A percentile compares a stretch with the other conserved stretches of the same genome.
Conservation (phyloP, 495 filamentous ascomycete species). For the Xylaria intraflava region DNA sequence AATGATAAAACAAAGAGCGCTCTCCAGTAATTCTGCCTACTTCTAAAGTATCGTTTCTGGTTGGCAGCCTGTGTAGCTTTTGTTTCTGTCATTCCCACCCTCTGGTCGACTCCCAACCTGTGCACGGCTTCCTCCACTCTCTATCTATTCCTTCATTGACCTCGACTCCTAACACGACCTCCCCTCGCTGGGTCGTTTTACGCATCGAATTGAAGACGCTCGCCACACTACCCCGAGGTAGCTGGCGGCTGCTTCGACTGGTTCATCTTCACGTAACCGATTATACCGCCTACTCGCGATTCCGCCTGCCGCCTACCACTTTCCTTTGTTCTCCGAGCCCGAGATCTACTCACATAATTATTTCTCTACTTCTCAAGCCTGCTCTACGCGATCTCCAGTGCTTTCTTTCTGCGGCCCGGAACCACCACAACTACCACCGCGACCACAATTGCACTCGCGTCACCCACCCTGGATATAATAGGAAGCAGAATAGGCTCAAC, state of each 20-base stretch:
- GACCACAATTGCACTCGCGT: not conserved
- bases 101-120: not conserved
- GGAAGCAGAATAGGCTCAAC: not conserved
- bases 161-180: not conserved
- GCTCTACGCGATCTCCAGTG: not conserved
- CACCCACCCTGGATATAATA: constrained; percentile 3
- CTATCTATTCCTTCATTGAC: not conserved
- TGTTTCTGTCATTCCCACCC: not conserved
- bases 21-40: not conserved
- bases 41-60: not conserved
- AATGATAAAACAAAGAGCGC: not conserved
- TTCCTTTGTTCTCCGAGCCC: not conserved
- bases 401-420: not conserved
- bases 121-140: not conserved
- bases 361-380: not conserved
- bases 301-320: not conserved
- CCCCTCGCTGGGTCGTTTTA: not conserved
- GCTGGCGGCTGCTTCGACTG: not conserved
- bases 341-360: not conserved
- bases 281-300: not conserved
- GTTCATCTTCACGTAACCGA: not conserved
- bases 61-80: not conserved
- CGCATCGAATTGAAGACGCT: not conserved
- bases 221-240: not conserved
- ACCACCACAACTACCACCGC: not conserved